Base-by-base conservation (phyloP, 108 stramenopile genomes). In the Stephanodiscus triporus region DNA sequence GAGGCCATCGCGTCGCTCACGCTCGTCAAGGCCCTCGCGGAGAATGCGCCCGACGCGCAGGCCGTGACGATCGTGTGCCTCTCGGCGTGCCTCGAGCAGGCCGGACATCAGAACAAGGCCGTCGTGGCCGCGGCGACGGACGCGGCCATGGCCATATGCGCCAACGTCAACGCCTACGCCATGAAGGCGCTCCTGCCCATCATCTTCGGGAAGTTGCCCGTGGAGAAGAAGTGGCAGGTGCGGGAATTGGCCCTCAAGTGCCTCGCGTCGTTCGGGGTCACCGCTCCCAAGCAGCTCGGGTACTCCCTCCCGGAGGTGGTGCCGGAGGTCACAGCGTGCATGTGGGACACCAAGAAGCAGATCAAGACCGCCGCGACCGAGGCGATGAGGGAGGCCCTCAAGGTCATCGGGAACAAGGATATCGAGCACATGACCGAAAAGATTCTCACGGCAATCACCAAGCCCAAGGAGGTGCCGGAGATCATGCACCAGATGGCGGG, bases 341-440 rank as follows among this genome's bases (percentile, higher is more conserved):
- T 98, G 95, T 96, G 96, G 94, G 97, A 98, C 85, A 96, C 97
- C 64, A 98, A 98, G 95, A 97, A 96, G 86, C 94, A 96, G 84
- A 91, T 97, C 72, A 95, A 95, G 90, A 85, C 76, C 42, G 97
- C 98, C 19, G 94, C 97, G 61, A 96, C 90, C 38, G 82, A 67
- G 2, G 93, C 97, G 73, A 98, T 99, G 98, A 80, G 89, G 27
- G 78, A 79, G 23, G 92, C 96, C 9, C 83, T 95, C 66, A 90
- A 95, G 23, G 95, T 99, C 48, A 97, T 97, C 72, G 98, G 98
- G 54, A 99, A 99, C 95, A 90, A 92, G 66, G 98, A 99, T 86
- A 97, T 99, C 67, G 98, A 98, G 83, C 97, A 97, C 89, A 97
- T 98, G 97, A 96, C 96, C 14, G 87, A 66, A 23, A 93, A 97